phyloP scores from a whole-genome alignment of 2,329 filamentous ascomycete species.

The Septoria petroselini region DNA sequence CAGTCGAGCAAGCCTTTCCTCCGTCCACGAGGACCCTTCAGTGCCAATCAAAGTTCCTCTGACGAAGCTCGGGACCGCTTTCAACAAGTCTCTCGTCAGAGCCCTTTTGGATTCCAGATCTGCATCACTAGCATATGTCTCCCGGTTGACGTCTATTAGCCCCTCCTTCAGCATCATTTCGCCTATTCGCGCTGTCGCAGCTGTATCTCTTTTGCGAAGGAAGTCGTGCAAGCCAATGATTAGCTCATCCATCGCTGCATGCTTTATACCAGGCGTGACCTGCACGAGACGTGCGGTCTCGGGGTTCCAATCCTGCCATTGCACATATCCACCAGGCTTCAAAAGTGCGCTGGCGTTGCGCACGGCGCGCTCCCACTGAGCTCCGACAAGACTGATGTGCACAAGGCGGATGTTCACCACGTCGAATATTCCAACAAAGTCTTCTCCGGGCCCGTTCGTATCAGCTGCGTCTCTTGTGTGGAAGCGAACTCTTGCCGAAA shows the following conservation, averaged over 20 bases:
- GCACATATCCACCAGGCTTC: conserved; percentile 19
- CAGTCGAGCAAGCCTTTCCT: not conserved
- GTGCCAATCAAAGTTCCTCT: not conserved
- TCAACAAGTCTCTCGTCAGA: not conserved
- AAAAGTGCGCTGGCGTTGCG: conserved; percentile 17
- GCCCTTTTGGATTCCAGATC: not conserved
- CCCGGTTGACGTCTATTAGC: not conserved
- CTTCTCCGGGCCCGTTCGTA: conserved; percentile 5
- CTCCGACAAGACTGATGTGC: conserved; percentile 10
- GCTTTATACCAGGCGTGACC: not conserved
- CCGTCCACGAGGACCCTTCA: not conserved
- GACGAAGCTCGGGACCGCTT: not conserved
- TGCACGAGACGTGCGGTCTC: not conserved
- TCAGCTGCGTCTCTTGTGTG: conserved; percentile 8
- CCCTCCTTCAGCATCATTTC: not conserved
- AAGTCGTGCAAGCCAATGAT: not conserved
- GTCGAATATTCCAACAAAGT: conserved; percentile 16
- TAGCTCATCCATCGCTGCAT: not conserved
- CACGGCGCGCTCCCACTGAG: conserved; percentile 15
- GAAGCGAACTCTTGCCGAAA: conserved; percentile 6
- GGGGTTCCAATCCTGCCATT: conserved; percentile 17
- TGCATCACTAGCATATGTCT: not conserved
- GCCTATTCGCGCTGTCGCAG: not conserved
- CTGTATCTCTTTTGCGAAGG: not conserved
- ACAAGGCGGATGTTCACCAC: conserved; percentile 17